Evolutionary conservation across 768 basidiomycete species (phyloP).

Genomic region (Rhodotorula graminis): DNA sequence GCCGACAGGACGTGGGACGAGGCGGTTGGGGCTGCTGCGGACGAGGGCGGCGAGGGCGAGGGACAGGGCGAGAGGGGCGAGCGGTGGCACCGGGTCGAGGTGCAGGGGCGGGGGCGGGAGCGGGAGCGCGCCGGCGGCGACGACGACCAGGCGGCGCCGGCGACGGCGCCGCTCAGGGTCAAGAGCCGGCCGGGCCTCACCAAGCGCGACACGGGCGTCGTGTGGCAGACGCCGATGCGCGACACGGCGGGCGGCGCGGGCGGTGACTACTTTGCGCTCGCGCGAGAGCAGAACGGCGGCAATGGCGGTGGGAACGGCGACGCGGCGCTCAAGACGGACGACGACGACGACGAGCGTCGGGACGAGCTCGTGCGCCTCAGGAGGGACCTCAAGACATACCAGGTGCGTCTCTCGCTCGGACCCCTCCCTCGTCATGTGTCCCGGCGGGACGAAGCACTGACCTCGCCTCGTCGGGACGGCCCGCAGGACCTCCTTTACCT

Average conservation of each 20-base stretch:
- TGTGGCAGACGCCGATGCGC: slow-evolving; percentile 29
- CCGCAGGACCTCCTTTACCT: slow-evolving; percentile 64
- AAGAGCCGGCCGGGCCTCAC: neutral
- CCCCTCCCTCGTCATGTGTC: neutral
- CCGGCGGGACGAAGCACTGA: neutral
- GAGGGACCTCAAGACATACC: slow-evolving; percentile 54
- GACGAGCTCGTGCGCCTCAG: slow-evolving; percentile 45
- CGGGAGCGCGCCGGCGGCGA: too few species aligned
- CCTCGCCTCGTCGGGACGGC: neutral
- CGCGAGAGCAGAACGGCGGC: neutral
- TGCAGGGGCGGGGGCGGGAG: too few species aligned
- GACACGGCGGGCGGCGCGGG: neutral
- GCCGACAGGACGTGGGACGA: slow-evolving; percentile 40
- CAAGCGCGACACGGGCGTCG: neutral
- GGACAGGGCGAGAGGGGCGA: slow-evolving; percentile 41
- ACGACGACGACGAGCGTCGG: slow-evolving; percentile 16
- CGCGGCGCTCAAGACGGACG: neutral
- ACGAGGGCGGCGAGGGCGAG: too few species aligned
- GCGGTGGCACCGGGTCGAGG: slow-evolving; percentile 5
- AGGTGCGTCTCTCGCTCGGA: neutral
- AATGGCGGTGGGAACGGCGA: neutral
- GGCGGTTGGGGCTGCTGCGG: slow-evolving; percentile 20
- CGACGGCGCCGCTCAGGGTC: neutral
- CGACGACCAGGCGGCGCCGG: too few species aligned
- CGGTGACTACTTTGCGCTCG: neutral